These are phyloP conservation scores for Castanea crenata DNA, from an alignment of 306 rosid genomes.

Conservation along the genomic window DNA sequence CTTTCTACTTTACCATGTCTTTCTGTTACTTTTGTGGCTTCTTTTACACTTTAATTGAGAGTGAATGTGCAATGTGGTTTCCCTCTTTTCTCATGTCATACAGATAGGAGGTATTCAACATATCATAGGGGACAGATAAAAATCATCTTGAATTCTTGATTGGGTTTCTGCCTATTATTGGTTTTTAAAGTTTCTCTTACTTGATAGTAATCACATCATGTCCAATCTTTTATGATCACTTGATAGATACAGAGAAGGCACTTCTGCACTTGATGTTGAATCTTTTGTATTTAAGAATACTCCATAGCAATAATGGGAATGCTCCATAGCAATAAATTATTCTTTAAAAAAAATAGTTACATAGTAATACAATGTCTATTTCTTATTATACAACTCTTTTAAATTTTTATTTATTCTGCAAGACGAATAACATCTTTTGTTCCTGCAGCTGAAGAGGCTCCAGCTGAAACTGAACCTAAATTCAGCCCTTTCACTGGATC, in stretches of 20 bases:
- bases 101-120: background rate
- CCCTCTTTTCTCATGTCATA: background rate
- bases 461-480: slow-evolving; percentile 66
- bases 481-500: slow-evolving; percentile 86
- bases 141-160: background rate
- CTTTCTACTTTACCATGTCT: background rate
- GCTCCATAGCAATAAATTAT: no score
- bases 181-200: background rate
- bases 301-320: background rate
- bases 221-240: background rate
- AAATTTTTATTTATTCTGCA: background rate
- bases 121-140: background rate
- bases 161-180: background rate
- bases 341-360: no score
- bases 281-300: background rate
- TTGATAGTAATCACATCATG: background rate
- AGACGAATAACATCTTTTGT: slow-evolving; percentile 10
- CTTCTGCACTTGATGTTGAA: background rate
- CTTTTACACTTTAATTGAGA: background rate
- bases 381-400: background rate
- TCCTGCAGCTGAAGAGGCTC: slow-evolving; percentile 60
- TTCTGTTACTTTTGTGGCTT: background rate
- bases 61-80: background rate
- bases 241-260: background rate
- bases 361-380: no score